Conservation (phyloP, 805 yeast genomes). For the Candida pini region DNA sequence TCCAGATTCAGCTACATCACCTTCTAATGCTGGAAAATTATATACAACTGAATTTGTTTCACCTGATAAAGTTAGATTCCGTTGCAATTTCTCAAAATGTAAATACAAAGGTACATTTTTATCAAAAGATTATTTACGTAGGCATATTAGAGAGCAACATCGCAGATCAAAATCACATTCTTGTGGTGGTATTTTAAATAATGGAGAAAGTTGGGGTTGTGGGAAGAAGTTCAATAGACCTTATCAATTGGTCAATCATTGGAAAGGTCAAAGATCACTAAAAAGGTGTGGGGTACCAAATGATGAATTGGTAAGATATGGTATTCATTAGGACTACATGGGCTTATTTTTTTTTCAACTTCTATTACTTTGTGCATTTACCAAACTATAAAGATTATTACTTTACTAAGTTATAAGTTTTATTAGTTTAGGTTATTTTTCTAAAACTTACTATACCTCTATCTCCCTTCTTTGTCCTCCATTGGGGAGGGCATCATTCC, state of each 20-base stretch:
- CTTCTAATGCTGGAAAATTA: constrained; percentile 6
- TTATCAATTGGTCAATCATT: constrained; percentile 29
- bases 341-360: neutral
- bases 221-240: constrained; percentile 28
- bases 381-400: neutral
- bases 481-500: too few species aligned
- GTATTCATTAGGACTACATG: constrained; percentile 8
- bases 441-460: too few species aligned
- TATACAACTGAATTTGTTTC: too few species aligned
- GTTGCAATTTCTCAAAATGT: constrained; percentile 19
- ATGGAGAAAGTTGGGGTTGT: constrained; percentile 25
- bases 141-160: constrained; percentile 28
- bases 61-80: constrained; percentile 8
- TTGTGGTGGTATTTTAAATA: constrained; percentile 16
- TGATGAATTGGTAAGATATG: constrained; percentile 16
- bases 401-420: too few species aligned
- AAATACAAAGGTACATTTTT: constrained; percentile 25
- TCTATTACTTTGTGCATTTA: neutral
- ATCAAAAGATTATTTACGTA: constrained; percentile 23
- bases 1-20: constrained; percentile 9
- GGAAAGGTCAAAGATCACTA: constrained; percentile 28
- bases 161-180: constrained; percentile 16
- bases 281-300: constrained; percentile 26
- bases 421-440: too few species aligned
- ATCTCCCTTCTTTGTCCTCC: too few species aligned